Conservation (phyloP, 1,139 yeast genomes). For the Protomyces macrosporus region DNA sequence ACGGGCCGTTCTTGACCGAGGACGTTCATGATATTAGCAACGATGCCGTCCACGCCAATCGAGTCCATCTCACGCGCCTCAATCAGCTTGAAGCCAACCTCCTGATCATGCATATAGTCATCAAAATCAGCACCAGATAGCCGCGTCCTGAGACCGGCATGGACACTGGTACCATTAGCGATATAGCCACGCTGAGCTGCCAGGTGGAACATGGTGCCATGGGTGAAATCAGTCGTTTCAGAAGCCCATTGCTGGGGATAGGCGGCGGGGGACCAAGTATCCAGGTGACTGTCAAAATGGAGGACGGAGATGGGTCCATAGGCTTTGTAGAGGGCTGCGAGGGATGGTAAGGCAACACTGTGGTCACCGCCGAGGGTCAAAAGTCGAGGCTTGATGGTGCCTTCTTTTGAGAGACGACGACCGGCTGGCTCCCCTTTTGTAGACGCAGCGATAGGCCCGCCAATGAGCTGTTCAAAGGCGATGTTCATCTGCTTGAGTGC, state of each 20-base stretch:
- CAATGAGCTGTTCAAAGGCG: slow-evolving; percentile 56
- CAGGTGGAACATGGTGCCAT: slow-evolving; percentile 78
- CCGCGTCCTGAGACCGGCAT: slow-evolving; percentile 69
- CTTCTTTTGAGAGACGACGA: slow-evolving; percentile 17
- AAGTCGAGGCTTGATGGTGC: slow-evolving; percentile 24
- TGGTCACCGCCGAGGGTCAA: slow-evolving; percentile 77
- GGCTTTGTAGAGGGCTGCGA: slow-evolving; percentile 54
- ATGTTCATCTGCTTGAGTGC: slow-evolving; percentile 67
- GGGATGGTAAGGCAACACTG: slow-evolving; percentile 62
- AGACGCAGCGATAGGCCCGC: slow-evolving; percentile 35
- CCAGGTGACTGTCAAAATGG: slow-evolving; percentile 45
- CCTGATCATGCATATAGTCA: slow-evolving; percentile 61
- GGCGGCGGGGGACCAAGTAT: slow-evolving; percentile 48
- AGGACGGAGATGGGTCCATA: slow-evolving; percentile 65
- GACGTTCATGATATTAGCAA: slow-evolving; percentile 48
- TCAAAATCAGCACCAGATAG: slow-evolving; percentile 51
- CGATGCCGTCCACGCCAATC: slow-evolving; percentile 44
- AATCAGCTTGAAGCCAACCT: slow-evolving; percentile 58
- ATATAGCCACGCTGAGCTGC: slow-evolving; percentile 62
- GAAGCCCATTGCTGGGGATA: slow-evolving; percentile 68
- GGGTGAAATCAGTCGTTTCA: slow-evolving; percentile 53
- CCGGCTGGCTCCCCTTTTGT: background rate
- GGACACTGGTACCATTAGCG: slow-evolving; percentile 53
- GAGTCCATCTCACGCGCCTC: slow-evolving; percentile 67
- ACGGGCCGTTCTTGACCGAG: slow-evolving; percentile 57